A percentile compares a stretch with the other conserved stretches of the same genome.
These are phyloP conservation scores for Diaporthe velutina DNA, from an alignment of 2,329 filamentous ascomycete genomes.

Conservation along the genomic window DNA sequence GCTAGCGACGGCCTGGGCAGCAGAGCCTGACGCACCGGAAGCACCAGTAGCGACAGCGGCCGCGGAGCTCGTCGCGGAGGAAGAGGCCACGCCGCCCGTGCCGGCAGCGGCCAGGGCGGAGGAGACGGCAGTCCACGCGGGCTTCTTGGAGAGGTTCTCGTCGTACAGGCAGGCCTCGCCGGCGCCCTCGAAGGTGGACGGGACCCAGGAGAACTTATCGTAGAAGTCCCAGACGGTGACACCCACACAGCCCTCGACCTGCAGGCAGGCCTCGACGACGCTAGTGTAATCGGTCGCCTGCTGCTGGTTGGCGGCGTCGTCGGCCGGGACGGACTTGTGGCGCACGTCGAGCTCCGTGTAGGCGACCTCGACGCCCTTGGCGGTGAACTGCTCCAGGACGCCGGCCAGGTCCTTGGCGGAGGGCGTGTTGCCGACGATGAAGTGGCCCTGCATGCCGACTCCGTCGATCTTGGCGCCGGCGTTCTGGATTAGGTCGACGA, in stretches of 20 bases:
- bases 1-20: neutral
- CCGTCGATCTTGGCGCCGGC: constrained; percentile 71
- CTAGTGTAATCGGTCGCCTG: constrained; percentile 62
- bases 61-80: constrained; percentile 14
- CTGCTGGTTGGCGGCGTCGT: constrained; percentile 53
- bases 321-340: constrained; percentile 54
- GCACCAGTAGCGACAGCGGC: constrained; percentile 14
- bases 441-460: constrained; percentile 72
- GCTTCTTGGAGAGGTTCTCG: constrained; percentile 52
- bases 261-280: constrained; percentile 52
- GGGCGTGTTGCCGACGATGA: constrained; percentile 67
- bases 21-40: constrained; percentile 11
- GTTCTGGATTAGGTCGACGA: constrained; percentile 59
- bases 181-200: constrained; percentile 51
- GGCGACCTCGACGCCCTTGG: constrained; percentile 67
- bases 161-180: constrained; percentile 56
- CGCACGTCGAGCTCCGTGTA: constrained; percentile 74
- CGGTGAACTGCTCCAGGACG: constrained; percentile 63
- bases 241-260: constrained; percentile 53
- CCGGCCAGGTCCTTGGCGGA: constrained; percentile 57
- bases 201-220: constrained; percentile 58
- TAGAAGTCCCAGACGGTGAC: constrained; percentile 58
- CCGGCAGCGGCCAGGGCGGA: constrained; percentile 51
- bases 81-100: constrained; percentile 37
- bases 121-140: constrained; percentile 53